phyloP scores from a whole-genome alignment of 805 yeast species.

The Teunomyces funiuensis region DNA sequence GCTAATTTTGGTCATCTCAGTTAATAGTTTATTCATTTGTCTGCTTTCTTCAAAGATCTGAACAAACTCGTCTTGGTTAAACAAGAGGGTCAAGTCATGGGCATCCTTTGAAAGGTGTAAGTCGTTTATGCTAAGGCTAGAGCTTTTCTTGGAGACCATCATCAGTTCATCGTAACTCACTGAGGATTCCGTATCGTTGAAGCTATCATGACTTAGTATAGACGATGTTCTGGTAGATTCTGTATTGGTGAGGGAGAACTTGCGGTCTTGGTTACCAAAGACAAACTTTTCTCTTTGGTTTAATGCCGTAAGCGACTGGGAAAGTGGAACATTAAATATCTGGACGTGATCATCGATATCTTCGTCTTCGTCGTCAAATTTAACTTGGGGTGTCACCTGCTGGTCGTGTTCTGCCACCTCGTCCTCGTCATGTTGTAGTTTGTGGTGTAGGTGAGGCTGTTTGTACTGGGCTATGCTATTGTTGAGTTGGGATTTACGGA shows the following conservation, averaged over 20 bases:
- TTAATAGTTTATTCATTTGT: conserved; percentile 20
- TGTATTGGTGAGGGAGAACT: conserved; percentile 23
- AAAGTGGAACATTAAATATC: conserved; percentile 64
- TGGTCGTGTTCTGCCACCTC: background rate
- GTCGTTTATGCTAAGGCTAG: conserved; percentile 12
- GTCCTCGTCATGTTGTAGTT: conserved; percentile 6
- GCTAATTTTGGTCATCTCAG: conserved; percentile 17
- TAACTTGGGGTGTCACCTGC: too few relatives aligned
- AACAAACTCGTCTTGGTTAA: conserved; percentile 25
- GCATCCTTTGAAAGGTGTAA: conserved; percentile 32
- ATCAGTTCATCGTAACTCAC: conserved; percentile 9
- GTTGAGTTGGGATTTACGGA: conserved; percentile 25
- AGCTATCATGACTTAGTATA: conserved; percentile 35
- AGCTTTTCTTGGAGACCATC: background rate
- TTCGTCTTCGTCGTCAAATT: conserved; percentile 9
- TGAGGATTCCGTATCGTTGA: conserved; percentile 15
- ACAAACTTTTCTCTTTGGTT: conserved; percentile 34
- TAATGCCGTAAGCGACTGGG: conserved; percentile 49
- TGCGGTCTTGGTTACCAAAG: conserved; percentile 20
- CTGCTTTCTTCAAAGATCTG: conserved; percentile 26
- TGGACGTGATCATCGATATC: conserved; percentile 50
- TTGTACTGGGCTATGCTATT: conserved; percentile 22
- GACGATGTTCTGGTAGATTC: conserved; percentile 48
- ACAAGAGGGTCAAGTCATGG: conserved; percentile 28
- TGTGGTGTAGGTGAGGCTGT: conserved; percentile 1